Conservation (phyloP, 2,329 filamentous ascomycete species). For the Elsinoe fawcettii region DNA sequence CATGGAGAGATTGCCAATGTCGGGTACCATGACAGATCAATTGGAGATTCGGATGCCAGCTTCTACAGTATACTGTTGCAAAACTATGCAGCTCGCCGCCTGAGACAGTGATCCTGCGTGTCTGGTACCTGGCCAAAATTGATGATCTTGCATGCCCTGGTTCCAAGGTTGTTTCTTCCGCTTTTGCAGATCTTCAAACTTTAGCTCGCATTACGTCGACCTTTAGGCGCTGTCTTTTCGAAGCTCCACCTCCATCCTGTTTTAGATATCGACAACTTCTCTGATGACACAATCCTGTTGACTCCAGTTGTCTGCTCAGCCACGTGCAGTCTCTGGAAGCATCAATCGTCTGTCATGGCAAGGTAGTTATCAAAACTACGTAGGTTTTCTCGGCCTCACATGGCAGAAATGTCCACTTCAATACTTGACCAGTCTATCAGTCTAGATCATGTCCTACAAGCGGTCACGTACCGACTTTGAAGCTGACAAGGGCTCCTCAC, state of each 20-base stretch:
- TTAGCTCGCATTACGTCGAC: not conserved
- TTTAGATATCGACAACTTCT: not conserved
- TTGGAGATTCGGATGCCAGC: too few species aligned
- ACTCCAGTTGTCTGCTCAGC: not conserved
- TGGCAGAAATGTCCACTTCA: constrained; percentile 16
- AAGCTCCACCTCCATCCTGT: not conserved
- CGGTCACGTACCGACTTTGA: constrained; percentile 72
- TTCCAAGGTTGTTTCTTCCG: not conserved
- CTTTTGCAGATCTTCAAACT: not conserved
- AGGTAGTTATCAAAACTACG: constrained; percentile 9
- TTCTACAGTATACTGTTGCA: too few species aligned
- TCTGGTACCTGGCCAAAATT: not conserved
- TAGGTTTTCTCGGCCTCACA: constrained; percentile 7
- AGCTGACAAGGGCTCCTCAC: constrained; percentile 38
- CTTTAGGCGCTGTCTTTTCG: not conserved
- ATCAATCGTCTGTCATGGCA: not conserved
- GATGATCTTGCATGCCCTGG: not conserved
- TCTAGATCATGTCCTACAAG: constrained; percentile 62
- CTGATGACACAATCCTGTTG: not conserved
- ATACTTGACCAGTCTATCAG: constrained; percentile 19
- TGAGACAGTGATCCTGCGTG: not conserved
- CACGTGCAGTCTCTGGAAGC: too few species aligned
- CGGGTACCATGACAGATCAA: too few species aligned
- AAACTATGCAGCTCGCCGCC: too few species aligned
- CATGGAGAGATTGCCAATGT: too few species aligned